These are phyloP conservation scores for Stachybotrys elegans DNA, from an alignment of 2,329 filamentous ascomycete species.

Conservation along the genomic window DNA sequence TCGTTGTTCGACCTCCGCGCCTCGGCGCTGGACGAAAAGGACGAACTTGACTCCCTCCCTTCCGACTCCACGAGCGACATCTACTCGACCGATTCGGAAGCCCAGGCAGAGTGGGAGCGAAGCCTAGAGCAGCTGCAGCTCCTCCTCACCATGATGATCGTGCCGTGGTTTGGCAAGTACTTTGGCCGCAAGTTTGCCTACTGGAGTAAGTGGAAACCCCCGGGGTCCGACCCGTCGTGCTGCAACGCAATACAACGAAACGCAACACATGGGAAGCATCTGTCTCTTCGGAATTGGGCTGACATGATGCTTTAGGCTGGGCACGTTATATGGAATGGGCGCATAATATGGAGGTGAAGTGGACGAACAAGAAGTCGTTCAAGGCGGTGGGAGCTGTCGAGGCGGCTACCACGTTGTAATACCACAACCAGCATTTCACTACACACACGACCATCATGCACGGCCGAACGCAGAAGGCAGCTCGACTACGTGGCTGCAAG, in stretches of 20 bases:
- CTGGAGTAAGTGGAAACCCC: conserved; percentile 65
- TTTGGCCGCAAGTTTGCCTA: conserved; percentile 92
- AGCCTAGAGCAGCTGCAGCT: conserved; percentile 91
- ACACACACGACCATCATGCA: too few relatives aligned
- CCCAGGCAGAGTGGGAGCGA: conserved; percentile 91
- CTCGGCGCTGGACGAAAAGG: conserved; percentile 41
- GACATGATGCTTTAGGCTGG: conserved; percentile 61
- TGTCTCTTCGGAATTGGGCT: neutral
- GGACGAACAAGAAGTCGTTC: conserved; percentile 59
- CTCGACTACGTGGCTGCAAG: too few relatives aligned
- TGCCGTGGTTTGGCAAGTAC: conserved; percentile 93
- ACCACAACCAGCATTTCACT: too few relatives aligned
- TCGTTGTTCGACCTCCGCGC: conserved; percentile 45
- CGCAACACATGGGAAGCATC: neutral
- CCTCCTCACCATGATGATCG: conserved; percentile 86
- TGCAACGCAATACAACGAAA: neutral
- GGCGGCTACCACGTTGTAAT: conserved; percentile 50
- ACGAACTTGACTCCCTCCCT: conserved; percentile 60
- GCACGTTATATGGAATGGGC: conserved; percentile 92
- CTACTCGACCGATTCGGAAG: conserved; percentile 65
- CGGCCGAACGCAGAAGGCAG: too few relatives aligned
- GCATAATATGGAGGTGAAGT: conserved; percentile 69
- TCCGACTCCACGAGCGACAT: conserved; percentile 55
- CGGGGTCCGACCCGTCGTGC: neutral
- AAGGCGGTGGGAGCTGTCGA: conserved; percentile 59